Conservation (phyloP, 148 eudicot genomes). For the Dianthus caryophyllus region DNA sequence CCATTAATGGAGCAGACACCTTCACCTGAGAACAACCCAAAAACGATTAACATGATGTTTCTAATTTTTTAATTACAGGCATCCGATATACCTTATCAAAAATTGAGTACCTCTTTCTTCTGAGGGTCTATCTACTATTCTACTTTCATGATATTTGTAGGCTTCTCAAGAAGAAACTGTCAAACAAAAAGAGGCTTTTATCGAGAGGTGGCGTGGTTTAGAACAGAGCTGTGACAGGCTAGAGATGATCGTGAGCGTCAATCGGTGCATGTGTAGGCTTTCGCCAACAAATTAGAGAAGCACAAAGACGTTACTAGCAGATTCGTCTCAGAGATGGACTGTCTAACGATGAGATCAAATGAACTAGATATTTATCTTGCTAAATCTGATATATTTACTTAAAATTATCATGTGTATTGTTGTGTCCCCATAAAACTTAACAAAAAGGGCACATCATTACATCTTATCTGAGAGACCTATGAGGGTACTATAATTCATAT, state of each 20-base stretch:
- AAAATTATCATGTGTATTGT: neutral
- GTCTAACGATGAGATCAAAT: constrained; percentile 45
- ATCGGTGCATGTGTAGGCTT: constrained; percentile 43
- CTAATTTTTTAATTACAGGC: neutral
- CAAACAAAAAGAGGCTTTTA: constrained; percentile 69
- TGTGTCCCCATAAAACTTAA: no score
- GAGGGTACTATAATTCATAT: no score
- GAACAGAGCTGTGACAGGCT: constrained; percentile 64
- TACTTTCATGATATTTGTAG: constrained; percentile 31
- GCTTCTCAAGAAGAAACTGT: constrained; percentile 63
- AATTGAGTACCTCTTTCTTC: neutral
- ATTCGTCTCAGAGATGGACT: constrained; percentile 58
- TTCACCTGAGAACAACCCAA: neutral
- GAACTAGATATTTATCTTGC: constrained; percentile 58
- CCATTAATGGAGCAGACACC: neutral
- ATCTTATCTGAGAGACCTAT: no score
- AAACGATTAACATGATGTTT: neutral
- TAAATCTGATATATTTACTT: neutral
- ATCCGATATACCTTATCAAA: neutral
- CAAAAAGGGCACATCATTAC: no score
- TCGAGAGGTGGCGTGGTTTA: constrained; percentile 57
- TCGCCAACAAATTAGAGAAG: constrained; percentile 52
- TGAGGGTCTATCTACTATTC: constrained; percentile 3
- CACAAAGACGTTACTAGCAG: constrained; percentile 59
- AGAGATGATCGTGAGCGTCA: constrained; percentile 83